Base-by-base conservation (phyloP, 108 stramenopile genomes). In the Skeletonema potamos region DNA sequence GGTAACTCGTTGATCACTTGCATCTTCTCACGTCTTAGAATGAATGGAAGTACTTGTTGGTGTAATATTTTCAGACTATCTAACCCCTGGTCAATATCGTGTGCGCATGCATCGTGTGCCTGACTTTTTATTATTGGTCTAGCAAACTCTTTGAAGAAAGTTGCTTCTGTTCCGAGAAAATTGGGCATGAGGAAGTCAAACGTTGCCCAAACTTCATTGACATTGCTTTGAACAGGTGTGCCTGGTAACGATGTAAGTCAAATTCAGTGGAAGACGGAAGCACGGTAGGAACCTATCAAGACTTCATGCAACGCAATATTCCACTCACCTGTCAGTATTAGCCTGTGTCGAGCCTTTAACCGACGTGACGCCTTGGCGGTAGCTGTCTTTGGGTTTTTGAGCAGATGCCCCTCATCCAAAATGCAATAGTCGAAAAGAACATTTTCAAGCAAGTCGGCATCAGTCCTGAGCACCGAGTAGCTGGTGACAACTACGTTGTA, bases 121-220 rank as follows among this genome's bases (percentile, higher is more conserved):
- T 92, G 89, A 13, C 91, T 82, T 48, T 83, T 89, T 27, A 64
- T 54, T 55, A 97, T 95, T 4, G 90, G 86, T 36, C 66, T 73
- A 24, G 94, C 97, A 79, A 92, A 99, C 60, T 92, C 86, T 66
- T 90, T 88, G 0, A 86, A 62, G 66, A 99, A 99, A 8, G 71
- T 43, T 10, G 72, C 62, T 17, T 84, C 72, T 12, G 84, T 72
- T 18, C 96, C 97, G 69, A 99, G 93, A 73, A 98, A 96, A 73
- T 94, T 94, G 0, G 98, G 98, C 88, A 98, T 88, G 5, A 99
- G 88, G 58, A 97, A 99, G 64, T 99, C 98, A 72, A 99, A 96
- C 11, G 91, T 84, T 57, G 98, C 92, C 97, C 97, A 98, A 11
- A 99, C 79, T 68, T 99, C 99, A 58, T 96, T 81, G n/a, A 99